Conservation (phyloP, 176 grass and related monocot species). For the Oryza nivara region DNA sequence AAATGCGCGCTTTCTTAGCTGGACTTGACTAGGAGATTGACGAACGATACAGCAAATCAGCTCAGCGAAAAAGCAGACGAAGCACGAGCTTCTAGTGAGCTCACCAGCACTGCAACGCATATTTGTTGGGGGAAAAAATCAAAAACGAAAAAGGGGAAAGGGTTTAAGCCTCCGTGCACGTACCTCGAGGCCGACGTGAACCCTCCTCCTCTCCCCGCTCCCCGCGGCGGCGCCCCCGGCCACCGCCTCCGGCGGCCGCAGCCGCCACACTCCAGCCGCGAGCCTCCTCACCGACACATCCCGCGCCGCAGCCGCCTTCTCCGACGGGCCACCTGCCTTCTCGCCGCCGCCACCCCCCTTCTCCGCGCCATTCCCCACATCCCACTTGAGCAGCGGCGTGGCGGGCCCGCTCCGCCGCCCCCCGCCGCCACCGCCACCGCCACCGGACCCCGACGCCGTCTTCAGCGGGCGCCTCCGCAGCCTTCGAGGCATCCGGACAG, state of each 20-base stretch:
- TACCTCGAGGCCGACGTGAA: slow-evolving; percentile 64
- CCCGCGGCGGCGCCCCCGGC: not conserved
- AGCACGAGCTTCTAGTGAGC: not conserved
- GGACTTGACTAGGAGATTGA: not conserved
- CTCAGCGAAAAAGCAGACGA: not conserved
- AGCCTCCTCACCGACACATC: slow-evolving; percentile 81
- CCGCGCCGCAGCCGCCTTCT: slow-evolving; percentile 17
- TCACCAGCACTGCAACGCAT: not conserved
- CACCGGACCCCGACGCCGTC: slow-evolving; percentile 17
- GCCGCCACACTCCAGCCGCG: slow-evolving; percentile 74
- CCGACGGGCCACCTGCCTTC: not conserved
- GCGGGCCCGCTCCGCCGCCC: slow-evolving; percentile 65
- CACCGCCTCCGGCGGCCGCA: slow-evolving; percentile 71
- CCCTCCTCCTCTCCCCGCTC: slow-evolving; percentile 37
- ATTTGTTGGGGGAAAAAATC: not conserved
- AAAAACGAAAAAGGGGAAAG: not conserved
- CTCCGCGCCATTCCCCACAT: slow-evolving; percentile 17
- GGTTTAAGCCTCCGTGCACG: not conserved
- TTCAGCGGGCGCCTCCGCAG: slow-evolving; percentile 28
- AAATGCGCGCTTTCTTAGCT: not conserved
- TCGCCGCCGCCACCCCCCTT: slow-evolving; percentile 9
- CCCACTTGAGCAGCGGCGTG: slow-evolving; percentile 84
- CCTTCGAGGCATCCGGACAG: slow-evolving; percentile 35
- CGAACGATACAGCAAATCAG: not conserved
- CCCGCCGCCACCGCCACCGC: not conserved